Conservation (phyloP, 768 basidiomycete species). For the Lentinus tigrinus region DNA sequence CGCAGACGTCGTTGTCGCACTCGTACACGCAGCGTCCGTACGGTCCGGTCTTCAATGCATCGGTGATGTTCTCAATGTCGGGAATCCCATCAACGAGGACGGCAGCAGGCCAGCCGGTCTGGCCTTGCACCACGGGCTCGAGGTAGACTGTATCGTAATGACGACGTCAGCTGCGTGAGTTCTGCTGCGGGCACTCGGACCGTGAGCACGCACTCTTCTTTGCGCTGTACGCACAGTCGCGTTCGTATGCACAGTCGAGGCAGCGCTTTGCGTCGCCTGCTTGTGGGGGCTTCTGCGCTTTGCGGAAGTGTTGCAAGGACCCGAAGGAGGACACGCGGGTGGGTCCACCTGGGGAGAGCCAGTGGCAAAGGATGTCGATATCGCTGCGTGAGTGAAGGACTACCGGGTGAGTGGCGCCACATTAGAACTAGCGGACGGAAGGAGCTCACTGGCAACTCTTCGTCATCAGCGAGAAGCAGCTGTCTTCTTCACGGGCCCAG, state of each 20-base stretch:
- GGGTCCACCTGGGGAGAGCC: slow-evolving; percentile 66
- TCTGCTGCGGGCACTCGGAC: background rate
- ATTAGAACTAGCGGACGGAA: background rate
- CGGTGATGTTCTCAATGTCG: slow-evolving; percentile 82
- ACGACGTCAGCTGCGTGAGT: slow-evolving; percentile 10
- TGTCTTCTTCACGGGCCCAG: slow-evolving; percentile 68
- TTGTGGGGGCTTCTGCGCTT: slow-evolving; percentile 62
- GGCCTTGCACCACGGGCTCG: slow-evolving; percentile 60
- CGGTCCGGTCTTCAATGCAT: slow-evolving; percentile 65
- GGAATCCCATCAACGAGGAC: slow-evolving; percentile 78
- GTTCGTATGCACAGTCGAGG: slow-evolving; percentile 70
- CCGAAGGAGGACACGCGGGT: slow-evolving; percentile 82
- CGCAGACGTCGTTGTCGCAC: slow-evolving; percentile 81
- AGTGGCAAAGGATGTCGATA: slow-evolving; percentile 80
- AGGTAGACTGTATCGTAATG: slow-evolving; percentile 66
- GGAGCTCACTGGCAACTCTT: slow-evolving; percentile 83
- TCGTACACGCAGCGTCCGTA: slow-evolving; percentile 89
- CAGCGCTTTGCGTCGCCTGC: slow-evolving; percentile 74
- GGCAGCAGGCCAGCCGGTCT: slow-evolving; percentile 61
- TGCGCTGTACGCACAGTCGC: slow-evolving; percentile 81
- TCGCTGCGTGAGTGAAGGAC: slow-evolving; percentile 51
- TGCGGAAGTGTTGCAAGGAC: slow-evolving; percentile 79
- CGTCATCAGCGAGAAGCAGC: slow-evolving; percentile 83
- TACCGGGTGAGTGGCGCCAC: background rate
- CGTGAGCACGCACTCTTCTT: slow-evolving; percentile 65